These are phyloP conservation scores for Chaetomium strumarium DNA, from an alignment of 2,329 filamentous ascomycete species.

Conservation along the genomic window DNA sequence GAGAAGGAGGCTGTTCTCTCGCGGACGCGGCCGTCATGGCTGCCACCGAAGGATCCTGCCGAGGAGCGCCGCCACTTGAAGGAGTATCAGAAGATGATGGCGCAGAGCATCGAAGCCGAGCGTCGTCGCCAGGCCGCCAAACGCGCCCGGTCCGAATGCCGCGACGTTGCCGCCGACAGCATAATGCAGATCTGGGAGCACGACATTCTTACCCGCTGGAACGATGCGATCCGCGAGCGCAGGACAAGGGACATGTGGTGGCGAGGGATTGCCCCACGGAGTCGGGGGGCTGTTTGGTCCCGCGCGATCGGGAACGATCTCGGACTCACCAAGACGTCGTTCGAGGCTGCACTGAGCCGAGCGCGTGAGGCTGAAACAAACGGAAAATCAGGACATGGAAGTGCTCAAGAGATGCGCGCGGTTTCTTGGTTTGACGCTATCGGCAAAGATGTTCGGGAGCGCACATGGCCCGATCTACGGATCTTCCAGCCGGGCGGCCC, in stretches of 20 bases:
- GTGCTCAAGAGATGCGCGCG: slow-evolving; percentile 49
- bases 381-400: slow-evolving; percentile 45
- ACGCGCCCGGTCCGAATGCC: slow-evolving; percentile 45
- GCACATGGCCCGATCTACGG: slow-evolving; percentile 64
- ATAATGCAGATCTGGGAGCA: slow-evolving; percentile 66
- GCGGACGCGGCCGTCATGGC: slow-evolving; percentile 74
- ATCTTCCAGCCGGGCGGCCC: slow-evolving; percentile 65
- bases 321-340: slow-evolving; percentile 60
- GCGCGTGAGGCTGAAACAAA: slow-evolving; percentile 57
- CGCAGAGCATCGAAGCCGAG: slow-evolving; percentile 52
- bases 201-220: slow-evolving; percentile 71
- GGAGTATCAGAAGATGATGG: slow-evolving; percentile 82
- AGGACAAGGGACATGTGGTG: slow-evolving; percentile 75
- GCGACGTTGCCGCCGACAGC: slow-evolving; percentile 50
- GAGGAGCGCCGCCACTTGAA: slow-evolving; percentile 87
- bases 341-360: slow-evolving; percentile 62
- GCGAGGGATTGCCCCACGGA: slow-evolving; percentile 67
- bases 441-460: slow-evolving; percentile 54
- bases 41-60: slow-evolving; percentile 79
- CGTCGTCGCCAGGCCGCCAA: slow-evolving; percentile 51
- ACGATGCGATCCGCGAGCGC: slow-evolving; percentile 60
- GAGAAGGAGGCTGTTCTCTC: slow-evolving; percentile 82
- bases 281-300: slow-evolving; percentile 63
- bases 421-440: slow-evolving; percentile 59
- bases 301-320: slow-evolving; percentile 69